phyloP scores from a whole-genome alignment of 306 rosid species.

The Sophora flavescens region DNA sequence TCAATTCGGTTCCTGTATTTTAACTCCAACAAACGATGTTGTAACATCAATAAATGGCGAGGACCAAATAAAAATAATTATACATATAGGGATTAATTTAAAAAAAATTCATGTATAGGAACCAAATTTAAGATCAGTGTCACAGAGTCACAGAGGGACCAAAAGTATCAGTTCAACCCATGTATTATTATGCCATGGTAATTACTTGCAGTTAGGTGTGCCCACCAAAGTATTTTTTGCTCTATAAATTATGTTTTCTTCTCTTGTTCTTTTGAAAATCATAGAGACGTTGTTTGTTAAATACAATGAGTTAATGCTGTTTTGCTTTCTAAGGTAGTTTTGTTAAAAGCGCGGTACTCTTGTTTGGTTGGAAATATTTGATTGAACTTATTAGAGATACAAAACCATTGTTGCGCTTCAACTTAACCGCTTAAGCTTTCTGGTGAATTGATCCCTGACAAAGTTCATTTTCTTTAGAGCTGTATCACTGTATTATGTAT shows the following conservation, averaged over 20 bases:
- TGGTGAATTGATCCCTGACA: background rate
- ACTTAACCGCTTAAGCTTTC: slow-evolving; percentile 4
- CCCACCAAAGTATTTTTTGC: slow-evolving; percentile 30
- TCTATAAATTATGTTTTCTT: slow-evolving; percentile 31
- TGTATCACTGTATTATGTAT: slow-evolving; percentile 23
- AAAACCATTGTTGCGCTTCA: slow-evolving; percentile 11
- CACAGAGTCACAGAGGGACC: too few relatives aligned
- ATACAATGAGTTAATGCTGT: slow-evolving; percentile 19
- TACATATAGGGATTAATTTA: too few relatives aligned
- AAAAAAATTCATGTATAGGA: too few relatives aligned
- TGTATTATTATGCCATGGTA: slow-evolving; percentile 27
- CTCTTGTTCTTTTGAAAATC: background rate
- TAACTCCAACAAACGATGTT: too few relatives aligned
- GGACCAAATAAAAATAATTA: too few relatives aligned
- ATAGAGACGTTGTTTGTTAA: background rate
- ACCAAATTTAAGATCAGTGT: too few relatives aligned
- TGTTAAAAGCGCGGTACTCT: background rate
- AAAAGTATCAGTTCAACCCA: too few relatives aligned
- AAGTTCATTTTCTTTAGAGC: slow-evolving; percentile 14
- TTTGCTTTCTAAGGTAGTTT: slow-evolving; percentile 3
- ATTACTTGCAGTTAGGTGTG: slow-evolving; percentile 33
- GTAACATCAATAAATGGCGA: too few relatives aligned
- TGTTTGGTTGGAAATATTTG: slow-evolving; percentile 27
- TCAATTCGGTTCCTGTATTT: too few relatives aligned
- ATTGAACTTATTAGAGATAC: background rate